Conservation (phyloP, 805 yeast genomes). For the Kockiozyma suomiensis region DNA sequence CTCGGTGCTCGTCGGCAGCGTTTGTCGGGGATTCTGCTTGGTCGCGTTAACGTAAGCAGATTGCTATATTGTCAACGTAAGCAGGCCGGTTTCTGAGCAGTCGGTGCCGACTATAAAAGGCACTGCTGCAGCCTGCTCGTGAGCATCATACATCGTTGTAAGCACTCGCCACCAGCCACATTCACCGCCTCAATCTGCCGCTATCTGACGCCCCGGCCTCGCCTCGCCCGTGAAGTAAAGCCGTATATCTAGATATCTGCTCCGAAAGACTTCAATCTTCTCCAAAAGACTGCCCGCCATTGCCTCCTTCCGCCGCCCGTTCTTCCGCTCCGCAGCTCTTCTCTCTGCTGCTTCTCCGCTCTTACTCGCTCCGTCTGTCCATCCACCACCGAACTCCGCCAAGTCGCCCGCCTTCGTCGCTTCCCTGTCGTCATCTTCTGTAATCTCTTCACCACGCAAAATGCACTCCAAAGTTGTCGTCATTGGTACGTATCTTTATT, state of each 20-base stretch:
- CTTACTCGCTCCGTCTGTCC: conserved; percentile 2
- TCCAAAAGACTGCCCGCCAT: neutral
- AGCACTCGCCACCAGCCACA: neutral
- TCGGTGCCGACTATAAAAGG: no score
- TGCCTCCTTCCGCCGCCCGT: neutral
- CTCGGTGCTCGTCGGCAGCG: neutral
- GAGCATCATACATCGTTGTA: neutral
- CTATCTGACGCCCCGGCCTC: neutral
- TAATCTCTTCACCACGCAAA: neutral
- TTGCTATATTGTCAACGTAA: no score
- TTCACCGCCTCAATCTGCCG: neutral
- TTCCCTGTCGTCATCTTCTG: neutral
- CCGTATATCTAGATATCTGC: neutral
- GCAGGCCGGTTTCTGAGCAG: no score
- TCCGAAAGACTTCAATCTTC: neutral
- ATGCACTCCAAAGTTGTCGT: conserved; percentile 19
- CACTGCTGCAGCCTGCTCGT: no score
- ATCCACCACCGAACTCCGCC: neutral
- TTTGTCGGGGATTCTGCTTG: neutral
- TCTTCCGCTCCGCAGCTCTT: neutral
- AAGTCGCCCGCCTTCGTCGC: neutral
- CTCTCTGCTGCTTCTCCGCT: conserved; percentile 1
- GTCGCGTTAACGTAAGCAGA: neutral
- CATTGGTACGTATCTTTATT: conserved; percentile 9
- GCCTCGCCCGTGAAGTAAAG: neutral